Percentiles rank a stretch among this genome's conserved stretches.
Conservation (phyloP, 1,284 basidiomycete species). For the Microbotryum scabiosae region DNA sequence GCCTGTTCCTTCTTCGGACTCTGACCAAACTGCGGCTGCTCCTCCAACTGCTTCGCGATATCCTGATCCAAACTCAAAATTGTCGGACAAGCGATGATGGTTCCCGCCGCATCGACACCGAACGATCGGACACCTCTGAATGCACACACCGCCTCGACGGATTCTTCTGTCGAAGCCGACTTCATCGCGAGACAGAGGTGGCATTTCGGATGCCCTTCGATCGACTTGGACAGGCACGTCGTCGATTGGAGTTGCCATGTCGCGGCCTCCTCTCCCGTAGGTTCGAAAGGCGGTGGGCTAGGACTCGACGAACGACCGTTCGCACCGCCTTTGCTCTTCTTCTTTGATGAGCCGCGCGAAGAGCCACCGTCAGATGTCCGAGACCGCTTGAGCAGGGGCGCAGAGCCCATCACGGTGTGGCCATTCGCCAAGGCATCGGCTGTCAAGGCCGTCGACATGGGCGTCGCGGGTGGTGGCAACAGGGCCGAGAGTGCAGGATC, state of each 20-base stretch:
- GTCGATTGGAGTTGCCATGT: slow-evolving; percentile 6
- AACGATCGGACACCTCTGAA: slow-evolving; percentile 20
- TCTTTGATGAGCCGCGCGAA: no score
- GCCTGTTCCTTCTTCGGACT: slow-evolving; percentile 34
- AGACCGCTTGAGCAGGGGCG: no score
- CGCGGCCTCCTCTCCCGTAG: not conserved
- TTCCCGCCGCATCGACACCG: slow-evolving; percentile 7
- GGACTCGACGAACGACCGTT: no score
- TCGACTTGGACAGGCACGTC: slow-evolving; percentile 21
- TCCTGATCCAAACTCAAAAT: slow-evolving; percentile 1
- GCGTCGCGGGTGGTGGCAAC: no score
- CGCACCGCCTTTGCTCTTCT: no score
- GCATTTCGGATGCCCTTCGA: slow-evolving; percentile 18
- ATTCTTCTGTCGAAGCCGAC: not conserved
- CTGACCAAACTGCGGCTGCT: slow-evolving; percentile 2
- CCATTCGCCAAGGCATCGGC: no score
- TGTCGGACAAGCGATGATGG: slow-evolving; percentile 3
- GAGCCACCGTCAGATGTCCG: no score
- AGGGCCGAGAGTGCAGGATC: no score
- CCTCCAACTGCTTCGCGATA: not conserved
- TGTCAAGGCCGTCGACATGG: no score
- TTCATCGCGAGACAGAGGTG: slow-evolving; percentile 19
- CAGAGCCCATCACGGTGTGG: no score
- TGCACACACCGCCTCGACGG: slow-evolving; percentile 11
- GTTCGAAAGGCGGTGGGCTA: not conserved